Conservation (phyloP, 495 filamentous ascomycete species). For the Monascus purpureus region DNA sequence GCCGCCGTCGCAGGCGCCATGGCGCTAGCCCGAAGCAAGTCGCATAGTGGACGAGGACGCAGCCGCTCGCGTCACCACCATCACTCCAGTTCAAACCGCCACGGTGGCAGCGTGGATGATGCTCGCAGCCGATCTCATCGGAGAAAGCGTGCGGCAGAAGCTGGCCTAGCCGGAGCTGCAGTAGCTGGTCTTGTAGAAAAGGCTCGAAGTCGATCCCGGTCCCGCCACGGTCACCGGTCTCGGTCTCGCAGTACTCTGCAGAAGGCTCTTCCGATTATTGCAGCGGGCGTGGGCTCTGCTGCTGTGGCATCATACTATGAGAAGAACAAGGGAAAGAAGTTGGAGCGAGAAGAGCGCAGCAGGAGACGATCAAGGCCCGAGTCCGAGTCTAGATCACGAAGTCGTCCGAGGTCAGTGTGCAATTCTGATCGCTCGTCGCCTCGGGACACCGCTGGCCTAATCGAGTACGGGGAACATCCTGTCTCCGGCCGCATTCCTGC, state of each 20-base stretch:
- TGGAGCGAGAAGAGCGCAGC: slow-evolving; percentile 36
- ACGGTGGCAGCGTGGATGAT: slow-evolving; percentile 20
- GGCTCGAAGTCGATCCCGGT: slow-evolving; percentile 57
- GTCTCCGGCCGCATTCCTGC: slow-evolving; percentile 38
- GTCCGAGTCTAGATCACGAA: slow-evolving; percentile 36
- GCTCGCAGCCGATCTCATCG: slow-evolving; percentile 43
- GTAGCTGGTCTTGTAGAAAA: slow-evolving; percentile 63
- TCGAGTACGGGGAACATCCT: slow-evolving; percentile 66
- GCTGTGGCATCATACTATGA: slow-evolving; percentile 74
- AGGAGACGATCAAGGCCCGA: slow-evolving; percentile 29
- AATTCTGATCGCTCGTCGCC: slow-evolving; percentile 32
- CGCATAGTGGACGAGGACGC: slow-evolving; percentile 47
- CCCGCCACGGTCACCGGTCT: slow-evolving; percentile 32
- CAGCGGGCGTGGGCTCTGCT: slow-evolving; percentile 64
- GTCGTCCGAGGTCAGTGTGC: slow-evolving; percentile 37
- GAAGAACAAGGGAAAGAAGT: slow-evolving; percentile 53
- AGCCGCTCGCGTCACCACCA: slow-evolving; percentile 56
- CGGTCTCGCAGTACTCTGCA: slow-evolving; percentile 47
- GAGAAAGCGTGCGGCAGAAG: slow-evolving; percentile 58
- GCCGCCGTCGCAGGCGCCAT: slow-evolving; percentile 71
- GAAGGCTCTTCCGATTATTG: slow-evolving; percentile 51
- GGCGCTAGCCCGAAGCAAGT: slow-evolving; percentile 57
- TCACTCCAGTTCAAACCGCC: slow-evolving; percentile 28
- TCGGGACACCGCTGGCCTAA: slow-evolving; percentile 50
- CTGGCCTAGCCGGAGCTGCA: slow-evolving; percentile 64